A percentile compares a stretch with the other conserved stretches of the same genome.
Evolutionary conservation across 2,329 filamentous ascomycete species (phyloP).

Genomic region (Knufia petricola): DNA sequence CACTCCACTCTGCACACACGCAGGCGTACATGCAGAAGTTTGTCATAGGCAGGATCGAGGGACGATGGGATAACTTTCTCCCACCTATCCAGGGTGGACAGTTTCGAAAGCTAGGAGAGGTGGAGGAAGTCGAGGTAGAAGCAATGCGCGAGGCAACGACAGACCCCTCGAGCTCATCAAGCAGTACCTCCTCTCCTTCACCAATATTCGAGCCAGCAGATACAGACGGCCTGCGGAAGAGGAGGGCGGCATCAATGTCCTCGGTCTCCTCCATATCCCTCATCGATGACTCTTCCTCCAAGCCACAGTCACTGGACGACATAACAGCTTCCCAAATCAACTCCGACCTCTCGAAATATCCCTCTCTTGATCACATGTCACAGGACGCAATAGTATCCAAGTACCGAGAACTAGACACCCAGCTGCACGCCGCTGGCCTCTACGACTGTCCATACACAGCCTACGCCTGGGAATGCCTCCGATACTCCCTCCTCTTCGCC

Average conservation of each 20-base stretch:
- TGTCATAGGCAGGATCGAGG: constrained; percentile 72
- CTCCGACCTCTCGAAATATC: constrained; percentile 51
- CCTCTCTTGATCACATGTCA: constrained; percentile 60
- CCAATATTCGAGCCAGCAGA: constrained; percentile 59
- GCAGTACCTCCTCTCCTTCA: constrained; percentile 42
- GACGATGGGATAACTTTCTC: constrained; percentile 75
- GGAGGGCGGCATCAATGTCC: constrained; percentile 33
- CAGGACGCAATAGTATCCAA: constrained; percentile 69
- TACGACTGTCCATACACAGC: constrained; percentile 76
- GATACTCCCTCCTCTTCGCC: constrained; percentile 60
- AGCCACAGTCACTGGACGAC: constrained; percentile 12
- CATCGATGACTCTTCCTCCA: constrained; percentile 25
- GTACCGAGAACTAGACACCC: constrained; percentile 67
- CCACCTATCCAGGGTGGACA: constrained; percentile 85
- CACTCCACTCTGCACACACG: constrained; percentile 72
- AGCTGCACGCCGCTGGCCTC: constrained; percentile 63
- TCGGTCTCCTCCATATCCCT: constrained; percentile 47
- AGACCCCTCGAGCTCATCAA: constrained; percentile 17
- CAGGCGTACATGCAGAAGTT: constrained; percentile 68
- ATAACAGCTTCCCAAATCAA: constrained; percentile 14
- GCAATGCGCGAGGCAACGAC: constrained; percentile 16
- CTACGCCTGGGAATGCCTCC: constrained; percentile 63
- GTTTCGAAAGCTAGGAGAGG: constrained; percentile 46
- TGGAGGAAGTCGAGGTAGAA: constrained; percentile 30
- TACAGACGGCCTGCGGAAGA: constrained; percentile 22